phyloP scores from a whole-genome alignment of 768 basidiomycete species.

The Sistotremastrum niveocremeum region DNA sequence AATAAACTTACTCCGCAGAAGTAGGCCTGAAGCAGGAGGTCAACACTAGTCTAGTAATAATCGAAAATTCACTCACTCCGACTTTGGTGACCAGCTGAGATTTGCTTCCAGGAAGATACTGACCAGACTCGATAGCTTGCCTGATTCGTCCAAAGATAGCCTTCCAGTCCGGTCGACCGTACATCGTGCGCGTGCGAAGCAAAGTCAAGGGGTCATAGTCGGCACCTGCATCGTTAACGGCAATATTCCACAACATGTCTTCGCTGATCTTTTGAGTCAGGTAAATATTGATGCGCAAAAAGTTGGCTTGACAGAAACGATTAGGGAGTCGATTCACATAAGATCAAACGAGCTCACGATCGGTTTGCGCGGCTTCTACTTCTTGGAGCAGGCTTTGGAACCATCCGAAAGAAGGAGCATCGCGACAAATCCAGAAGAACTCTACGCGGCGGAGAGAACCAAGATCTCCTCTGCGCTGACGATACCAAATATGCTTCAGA shows the following conservation, averaged over 20 bases:
- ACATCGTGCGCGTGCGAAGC: constrained; percentile 79
- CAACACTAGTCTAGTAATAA: constrained; percentile 4
- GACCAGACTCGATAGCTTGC: constrained; percentile 67
- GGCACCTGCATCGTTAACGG: constrained; percentile 73
- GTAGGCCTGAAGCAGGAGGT: constrained; percentile 42
- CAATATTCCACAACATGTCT: constrained; percentile 87
- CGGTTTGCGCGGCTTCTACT: constrained; percentile 77
- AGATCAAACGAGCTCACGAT: constrained; percentile 44
- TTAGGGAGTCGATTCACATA: constrained; percentile 5
- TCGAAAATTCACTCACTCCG: constrained; percentile 46
- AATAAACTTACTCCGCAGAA: constrained; percentile 52
- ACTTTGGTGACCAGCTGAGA: constrained; percentile 75
- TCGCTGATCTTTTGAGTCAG: constrained; percentile 76
- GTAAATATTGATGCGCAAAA: constrained; percentile 85
- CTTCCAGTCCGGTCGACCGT: constrained; percentile 86
- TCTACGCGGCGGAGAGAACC: constrained; percentile 80
- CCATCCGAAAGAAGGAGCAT: constrained; percentile 97
- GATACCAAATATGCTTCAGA: constrained; percentile 93
- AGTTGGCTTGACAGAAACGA: constrained; percentile 49
- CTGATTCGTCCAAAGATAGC: constrained; percentile 63
- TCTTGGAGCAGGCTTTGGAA: constrained; percentile 83
- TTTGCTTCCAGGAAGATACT: constrained; percentile 67
- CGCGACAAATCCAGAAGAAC: constrained; percentile 90
- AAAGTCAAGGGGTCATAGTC: constrained; percentile 84
- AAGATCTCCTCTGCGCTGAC: constrained; percentile 62